These are phyloP conservation scores for Metschnikowia hibisci DNA, from an alignment of 805 yeast species.

Conservation along the genomic window DNA sequence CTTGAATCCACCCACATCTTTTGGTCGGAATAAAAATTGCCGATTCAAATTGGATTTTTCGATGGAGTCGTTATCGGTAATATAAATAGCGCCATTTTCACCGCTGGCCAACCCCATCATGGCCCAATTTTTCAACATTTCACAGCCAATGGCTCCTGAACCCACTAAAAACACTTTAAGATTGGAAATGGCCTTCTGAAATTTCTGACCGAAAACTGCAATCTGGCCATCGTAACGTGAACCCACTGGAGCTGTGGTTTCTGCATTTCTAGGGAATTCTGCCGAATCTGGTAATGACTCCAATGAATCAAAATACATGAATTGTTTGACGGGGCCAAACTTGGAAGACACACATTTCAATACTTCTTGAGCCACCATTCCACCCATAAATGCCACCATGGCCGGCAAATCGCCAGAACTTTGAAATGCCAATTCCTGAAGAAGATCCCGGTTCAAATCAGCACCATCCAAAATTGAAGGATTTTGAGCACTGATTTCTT, in stretches of 20 bases:
- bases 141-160: conserved; percentile 98
- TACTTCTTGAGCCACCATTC: conserved; percentile 93
- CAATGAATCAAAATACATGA: conserved; percentile 87
- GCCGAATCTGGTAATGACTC: conserved; percentile 76
- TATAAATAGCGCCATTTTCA: conserved; percentile 73
- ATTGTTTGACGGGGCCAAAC: conserved; percentile 90
- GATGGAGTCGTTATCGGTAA: conserved; percentile 93
- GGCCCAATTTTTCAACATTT: conserved; percentile 98
- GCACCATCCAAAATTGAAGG: conserved; percentile 56
- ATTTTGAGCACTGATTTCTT: conserved; percentile 53
- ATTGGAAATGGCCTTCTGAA: conserved; percentile 70
- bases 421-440: conserved; percentile 74
- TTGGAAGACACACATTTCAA: conserved; percentile 93
- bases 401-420: conserved; percentile 92
- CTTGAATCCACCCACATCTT: conserved; percentile 88
- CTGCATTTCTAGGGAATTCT: conserved; percentile 58
- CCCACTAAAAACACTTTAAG: conserved; percentile 88
- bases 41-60: conserved; percentile 95
- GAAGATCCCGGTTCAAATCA: conserved; percentile 56
- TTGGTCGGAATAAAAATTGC: conserved; percentile 91
- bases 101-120: conserved; percentile 94
- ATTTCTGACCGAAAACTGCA: conserved; percentile 85
- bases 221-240: conserved; percentile 93
- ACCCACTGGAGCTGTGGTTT: conserved; percentile 68
- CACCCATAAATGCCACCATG: conserved; percentile 85